phyloP scores from a whole-genome alignment of 2,329 filamentous ascomycete genomes.

The Epichloe amarillans region DNA sequence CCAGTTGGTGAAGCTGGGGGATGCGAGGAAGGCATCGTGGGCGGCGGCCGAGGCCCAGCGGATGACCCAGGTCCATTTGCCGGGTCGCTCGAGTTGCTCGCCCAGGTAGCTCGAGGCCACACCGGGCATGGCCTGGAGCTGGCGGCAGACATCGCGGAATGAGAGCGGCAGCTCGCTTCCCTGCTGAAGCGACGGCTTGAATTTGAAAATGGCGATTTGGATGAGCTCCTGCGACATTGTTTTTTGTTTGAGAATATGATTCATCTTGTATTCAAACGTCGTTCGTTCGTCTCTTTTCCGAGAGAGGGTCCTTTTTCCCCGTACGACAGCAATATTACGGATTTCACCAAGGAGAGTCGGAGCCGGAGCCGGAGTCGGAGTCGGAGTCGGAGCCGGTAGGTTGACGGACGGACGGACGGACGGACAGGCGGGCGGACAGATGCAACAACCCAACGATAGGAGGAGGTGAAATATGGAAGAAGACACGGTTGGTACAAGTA shows the following conservation, averaged over 20 bases:
- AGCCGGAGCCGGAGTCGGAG: no score
- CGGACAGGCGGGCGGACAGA: no score
- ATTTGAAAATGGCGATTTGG: constrained; percentile 19
- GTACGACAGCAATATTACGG: not conserved
- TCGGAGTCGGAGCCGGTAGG: no score
- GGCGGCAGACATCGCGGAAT: constrained; percentile 12
- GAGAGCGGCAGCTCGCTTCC: constrained; percentile 9
- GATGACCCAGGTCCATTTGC: constrained; percentile 19
- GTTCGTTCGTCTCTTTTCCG: not conserved
- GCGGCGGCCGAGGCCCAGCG: constrained; percentile 21
- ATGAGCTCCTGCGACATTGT: constrained; percentile 16
- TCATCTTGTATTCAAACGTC: not conserved
- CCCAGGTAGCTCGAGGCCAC: constrained; percentile 21
- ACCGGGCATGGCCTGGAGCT: constrained; percentile 19
- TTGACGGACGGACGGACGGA: no score
- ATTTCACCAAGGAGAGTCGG: not conserved
- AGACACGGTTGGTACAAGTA: not conserved
- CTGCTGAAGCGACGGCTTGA: constrained; percentile 16
- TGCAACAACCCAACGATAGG: no score
- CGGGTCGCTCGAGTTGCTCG: constrained; percentile 20
- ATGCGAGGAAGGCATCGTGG: constrained; percentile 27
- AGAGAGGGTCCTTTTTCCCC: not conserved
- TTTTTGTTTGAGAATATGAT: constrained; percentile 8
- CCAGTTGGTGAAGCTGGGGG: constrained; percentile 27
- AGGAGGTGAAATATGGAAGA: no score